Evolutionary conservation across 1,139 yeast genomes (phyloP).

Genomic region (Hemisphaericaspora subhashii): DNA sequence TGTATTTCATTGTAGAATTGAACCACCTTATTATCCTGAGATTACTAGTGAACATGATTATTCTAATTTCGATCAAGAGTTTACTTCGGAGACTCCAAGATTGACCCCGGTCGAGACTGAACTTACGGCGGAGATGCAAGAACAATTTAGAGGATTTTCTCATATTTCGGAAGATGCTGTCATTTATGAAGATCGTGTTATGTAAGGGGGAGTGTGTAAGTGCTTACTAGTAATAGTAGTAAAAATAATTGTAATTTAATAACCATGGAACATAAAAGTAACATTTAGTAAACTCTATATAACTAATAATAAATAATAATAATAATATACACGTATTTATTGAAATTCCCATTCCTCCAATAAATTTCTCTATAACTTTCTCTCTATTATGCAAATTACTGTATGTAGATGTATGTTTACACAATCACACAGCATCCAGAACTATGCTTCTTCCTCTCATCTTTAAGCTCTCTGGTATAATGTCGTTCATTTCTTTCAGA

Average conservation of each 20-base stretch:
- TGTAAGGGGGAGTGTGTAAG: too few species aligned
- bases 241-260: too few species aligned
- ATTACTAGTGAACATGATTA: constrained; percentile 87
- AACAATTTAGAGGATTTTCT: constrained; percentile 95
- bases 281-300: not conserved
- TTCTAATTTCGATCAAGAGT: constrained; percentile 90
- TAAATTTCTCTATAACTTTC: not conserved
- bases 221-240: too few species aligned
- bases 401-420: constrained; percentile 8
- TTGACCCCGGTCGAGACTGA: constrained; percentile 92
- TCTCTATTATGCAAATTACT: too few species aligned
- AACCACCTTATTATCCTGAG: constrained; percentile 84
- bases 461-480: constrained; percentile 4
- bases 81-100: constrained; percentile 92
- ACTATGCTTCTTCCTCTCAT: not conserved
- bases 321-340: not conserved
- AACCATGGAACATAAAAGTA: too few species aligned
- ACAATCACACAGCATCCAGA: constrained; percentile 18
- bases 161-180: constrained; percentile 72
- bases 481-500: constrained; percentile 3
- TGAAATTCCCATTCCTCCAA: too few species aligned
- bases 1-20: constrained; percentile 66
- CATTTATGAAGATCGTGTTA: too few species aligned
- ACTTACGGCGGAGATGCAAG: constrained; percentile 86
- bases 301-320: too few species aligned